A percentile compares a stretch with the other conserved stretches of the same genome.
Conservation (phyloP, 176 grass and related monocot species). For the Olyra latifolia region DNA sequence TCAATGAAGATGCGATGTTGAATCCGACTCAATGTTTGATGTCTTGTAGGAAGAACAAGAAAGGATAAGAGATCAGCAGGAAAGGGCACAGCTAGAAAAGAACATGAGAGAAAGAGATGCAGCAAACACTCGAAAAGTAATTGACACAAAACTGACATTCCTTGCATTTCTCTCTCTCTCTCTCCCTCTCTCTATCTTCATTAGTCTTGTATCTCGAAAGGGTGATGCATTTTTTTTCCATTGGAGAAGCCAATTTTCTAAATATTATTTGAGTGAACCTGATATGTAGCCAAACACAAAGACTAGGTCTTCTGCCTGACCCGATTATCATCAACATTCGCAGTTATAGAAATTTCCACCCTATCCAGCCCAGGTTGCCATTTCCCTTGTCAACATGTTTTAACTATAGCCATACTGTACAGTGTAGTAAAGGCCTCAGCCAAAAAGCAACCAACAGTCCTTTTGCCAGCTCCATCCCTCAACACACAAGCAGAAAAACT, state of each 20-base stretch:
- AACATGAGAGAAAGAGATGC: slow-evolving; percentile 93
- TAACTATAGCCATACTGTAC: not conserved
- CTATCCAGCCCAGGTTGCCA: not conserved
- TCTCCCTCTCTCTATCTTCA: not conserved
- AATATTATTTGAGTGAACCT: not conserved
- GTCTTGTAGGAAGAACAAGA: slow-evolving; percentile 73
- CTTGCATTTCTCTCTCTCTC: not conserved
- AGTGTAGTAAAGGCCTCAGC: not conserved
- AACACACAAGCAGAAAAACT: not conserved
- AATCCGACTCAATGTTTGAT: slow-evolving; percentile 33
- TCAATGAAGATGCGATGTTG: slow-evolving; percentile 12
- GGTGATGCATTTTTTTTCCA: not conserved
- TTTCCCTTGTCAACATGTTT: not conserved
- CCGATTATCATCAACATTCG: not conserved
- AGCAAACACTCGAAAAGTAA: slow-evolving; percentile 72
- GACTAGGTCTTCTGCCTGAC: not conserved
- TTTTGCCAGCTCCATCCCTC: not conserved
- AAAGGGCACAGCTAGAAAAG: slow-evolving; percentile 80
- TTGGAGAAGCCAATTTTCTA: not conserved
- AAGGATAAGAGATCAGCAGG: slow-evolving; percentile 78
- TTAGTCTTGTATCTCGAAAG: not conserved
- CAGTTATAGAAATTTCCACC: not conserved
- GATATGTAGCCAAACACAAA: not conserved
- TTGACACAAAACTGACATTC: slow-evolving; percentile 22
- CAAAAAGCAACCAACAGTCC: not conserved